These are phyloP conservation scores for Trichoderma arundinaceum DNA, from an alignment of 2,329 filamentous ascomycete genomes.

Conservation along the genomic window DNA sequence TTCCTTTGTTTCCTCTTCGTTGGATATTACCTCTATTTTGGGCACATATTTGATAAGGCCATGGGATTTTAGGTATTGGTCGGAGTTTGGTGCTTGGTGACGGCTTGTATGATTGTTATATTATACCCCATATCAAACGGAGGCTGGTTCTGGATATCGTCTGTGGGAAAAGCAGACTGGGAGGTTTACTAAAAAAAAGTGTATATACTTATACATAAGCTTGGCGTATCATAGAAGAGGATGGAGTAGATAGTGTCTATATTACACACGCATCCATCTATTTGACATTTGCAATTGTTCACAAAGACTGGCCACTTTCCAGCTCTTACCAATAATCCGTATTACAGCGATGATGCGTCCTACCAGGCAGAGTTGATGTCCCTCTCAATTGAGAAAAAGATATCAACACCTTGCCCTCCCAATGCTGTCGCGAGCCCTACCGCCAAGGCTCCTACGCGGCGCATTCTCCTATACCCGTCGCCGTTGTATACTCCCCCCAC, in stretches of 20 bases:
- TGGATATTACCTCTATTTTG: conserved; percentile 30
- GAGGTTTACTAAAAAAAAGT: conserved; percentile 3
- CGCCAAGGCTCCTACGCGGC: conserved; percentile 65
- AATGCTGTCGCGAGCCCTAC: conserved; percentile 74
- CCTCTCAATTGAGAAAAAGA: conserved; percentile 65
- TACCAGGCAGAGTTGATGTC: conserved; percentile 37
- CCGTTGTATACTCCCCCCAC: conserved; percentile 73
- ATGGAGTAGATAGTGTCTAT: conserved; percentile 9
- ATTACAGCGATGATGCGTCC: no score
- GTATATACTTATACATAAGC: conserved; percentile 6
- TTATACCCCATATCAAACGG: conserved; percentile 32
- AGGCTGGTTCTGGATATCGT: conserved; percentile 21
- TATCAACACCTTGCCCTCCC: conserved; percentile 63
- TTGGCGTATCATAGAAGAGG: conserved; percentile 7
- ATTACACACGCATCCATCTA: not conserved
- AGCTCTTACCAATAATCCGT: not conserved
- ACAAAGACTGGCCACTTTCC: not conserved
- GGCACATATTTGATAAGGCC: conserved; percentile 23
- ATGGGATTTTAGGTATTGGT: not conserved
- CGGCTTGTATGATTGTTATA: conserved; percentile 13
- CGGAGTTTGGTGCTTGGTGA: conserved; percentile 20
- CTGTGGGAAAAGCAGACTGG: conserved; percentile 22
- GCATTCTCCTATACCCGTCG: conserved; percentile 69
- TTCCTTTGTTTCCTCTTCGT: conserved; percentile 15
- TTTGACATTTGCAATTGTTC: not conserved